A percentile compares a stretch with the other conserved stretches of the same genome.
These are phyloP conservation scores for Populus simonii DNA, from an alignment of 345 rosid species.

Conservation along the genomic window DNA sequence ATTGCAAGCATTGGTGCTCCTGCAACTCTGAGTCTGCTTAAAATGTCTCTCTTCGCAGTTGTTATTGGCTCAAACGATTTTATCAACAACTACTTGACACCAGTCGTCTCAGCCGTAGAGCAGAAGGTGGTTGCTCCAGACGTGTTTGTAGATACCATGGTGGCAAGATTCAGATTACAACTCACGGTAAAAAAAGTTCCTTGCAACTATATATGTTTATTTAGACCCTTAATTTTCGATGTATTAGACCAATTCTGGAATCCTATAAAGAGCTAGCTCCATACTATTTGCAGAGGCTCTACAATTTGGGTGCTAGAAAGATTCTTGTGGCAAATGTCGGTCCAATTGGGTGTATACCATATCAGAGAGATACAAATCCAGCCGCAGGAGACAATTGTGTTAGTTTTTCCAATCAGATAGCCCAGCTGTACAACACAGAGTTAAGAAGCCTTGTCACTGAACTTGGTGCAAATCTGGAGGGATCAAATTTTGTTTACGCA, in stretches of 20 bases:
- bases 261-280: not conserved
- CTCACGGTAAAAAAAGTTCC: slow-evolving; percentile 41
- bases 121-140: too few species aligned
- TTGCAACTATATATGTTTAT: not conserved
- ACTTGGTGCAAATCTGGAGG: slow-evolving; percentile 38
- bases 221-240: not conserved
- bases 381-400: slow-evolving; percentile 43
- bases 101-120: too few species aligned
- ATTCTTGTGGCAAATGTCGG: slow-evolving; percentile 63
- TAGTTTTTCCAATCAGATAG: slow-evolving; percentile 53
- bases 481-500: slow-evolving; percentile 51
- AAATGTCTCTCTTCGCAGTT: too few species aligned
- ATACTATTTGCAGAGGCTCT: slow-evolving; percentile 48
- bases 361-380: slow-evolving; percentile 49
- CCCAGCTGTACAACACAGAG: slow-evolving; percentile 48
- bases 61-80: too few species aligned
- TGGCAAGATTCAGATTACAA: slow-evolving; percentile 52
- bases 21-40: too few species aligned
- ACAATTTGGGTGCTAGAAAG: slow-evolving; percentile 61
- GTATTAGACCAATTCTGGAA: not conserved
- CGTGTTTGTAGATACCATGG: slow-evolving; percentile 35
- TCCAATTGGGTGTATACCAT: slow-evolving; percentile 85
- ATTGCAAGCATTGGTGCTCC: too few species aligned
- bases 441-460: slow-evolving; percentile 39
- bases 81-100: too few species aligned